These are phyloP conservation scores for Lithohypha guttulata DNA, from an alignment of 2,329 filamentous ascomycete species.

Conservation along the genomic window DNA sequence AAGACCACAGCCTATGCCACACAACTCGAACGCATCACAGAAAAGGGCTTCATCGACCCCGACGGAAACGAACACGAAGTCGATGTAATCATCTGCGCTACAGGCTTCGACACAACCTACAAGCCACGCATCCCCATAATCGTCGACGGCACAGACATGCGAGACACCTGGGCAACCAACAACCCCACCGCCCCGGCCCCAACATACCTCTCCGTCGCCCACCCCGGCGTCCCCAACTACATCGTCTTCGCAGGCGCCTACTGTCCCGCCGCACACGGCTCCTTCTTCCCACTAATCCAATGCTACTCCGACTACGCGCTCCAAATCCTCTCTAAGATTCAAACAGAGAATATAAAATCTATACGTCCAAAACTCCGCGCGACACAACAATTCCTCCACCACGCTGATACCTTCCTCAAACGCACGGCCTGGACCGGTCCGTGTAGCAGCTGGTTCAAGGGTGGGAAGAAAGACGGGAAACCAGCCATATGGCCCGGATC, in stretches of 20 bases:
- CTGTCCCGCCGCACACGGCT: conserved; percentile 23
- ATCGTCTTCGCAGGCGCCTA: conserved; percentile 22
- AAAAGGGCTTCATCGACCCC: conserved; percentile 2
- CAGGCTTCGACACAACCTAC: conserved; percentile 31
- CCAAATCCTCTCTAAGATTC: conserved; percentile 22
- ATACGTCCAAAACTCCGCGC: conserved; percentile 20
- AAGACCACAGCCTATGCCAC: conserved; percentile 19
- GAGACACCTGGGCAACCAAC: too few relatives aligned
- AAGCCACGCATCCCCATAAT: conserved; percentile 27
- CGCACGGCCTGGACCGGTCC: conserved; percentile 20
- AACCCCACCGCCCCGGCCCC: too few relatives aligned
- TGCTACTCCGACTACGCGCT: conserved; percentile 20
- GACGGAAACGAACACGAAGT: conserved; percentile 21
- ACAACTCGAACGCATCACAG: conserved; percentile 12
- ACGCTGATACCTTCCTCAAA: conserved; percentile 32
- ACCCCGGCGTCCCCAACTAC: conserved; percentile 23
- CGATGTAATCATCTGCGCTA: conserved; percentile 29
- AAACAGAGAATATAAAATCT: conserved; percentile 17
- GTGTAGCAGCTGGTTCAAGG: conserved; percentile 17
- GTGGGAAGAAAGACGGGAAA: conserved; percentile 20
- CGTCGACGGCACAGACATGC: too few relatives aligned
- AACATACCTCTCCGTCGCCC: conserved; percentile 15
- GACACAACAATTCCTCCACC: conserved; percentile 26
- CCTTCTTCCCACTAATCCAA: conserved; percentile 22
- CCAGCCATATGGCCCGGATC: conserved; percentile 31